These are phyloP conservation scores for Phytophthora syringae DNA, from an alignment of 352 stramenopile species.

Conservation along the genomic window DNA sequence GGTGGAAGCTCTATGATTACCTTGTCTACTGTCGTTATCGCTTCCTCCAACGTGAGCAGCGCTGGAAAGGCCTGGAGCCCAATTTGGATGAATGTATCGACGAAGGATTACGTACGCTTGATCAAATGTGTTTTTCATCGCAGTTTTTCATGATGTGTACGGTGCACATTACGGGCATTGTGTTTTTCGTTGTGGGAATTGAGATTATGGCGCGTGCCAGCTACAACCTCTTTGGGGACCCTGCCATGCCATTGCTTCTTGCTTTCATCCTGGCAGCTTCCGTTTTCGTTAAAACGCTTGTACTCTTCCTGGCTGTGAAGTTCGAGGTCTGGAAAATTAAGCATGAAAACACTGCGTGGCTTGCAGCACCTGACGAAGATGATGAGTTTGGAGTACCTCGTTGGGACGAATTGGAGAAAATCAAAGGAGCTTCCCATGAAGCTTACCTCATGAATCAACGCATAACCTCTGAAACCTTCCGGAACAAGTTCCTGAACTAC, in stretches of 20 bases:
- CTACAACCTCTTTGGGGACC: constrained; percentile 98
- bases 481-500: constrained; percentile 98
- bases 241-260: constrained; percentile 87
- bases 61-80: constrained; percentile 97
- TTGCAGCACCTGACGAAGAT: constrained; percentile 87
- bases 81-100: constrained; percentile 98
- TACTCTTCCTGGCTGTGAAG: constrained; percentile 87
- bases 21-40: constrained; percentile 96
- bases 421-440: constrained; percentile 94
- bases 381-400: constrained; percentile 93
- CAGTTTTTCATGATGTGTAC: constrained; percentile 99
- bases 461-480: constrained; percentile 97
- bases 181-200: constrained; percentile 95
- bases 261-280: constrained; percentile 70
- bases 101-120: constrained; percentile 93
- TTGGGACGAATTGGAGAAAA: constrained; percentile 93
- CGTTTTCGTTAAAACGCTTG: constrained; percentile 64
- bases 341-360: constrained; percentile 96
- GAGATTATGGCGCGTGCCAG: constrained; percentile 95
- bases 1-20: constrained; percentile 99
- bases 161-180: constrained; percentile 93
- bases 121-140: constrained; percentile 98
- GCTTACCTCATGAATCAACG: constrained; percentile 97
- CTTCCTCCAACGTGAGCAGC: constrained; percentile 95
- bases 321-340: constrained; percentile 96